These are phyloP conservation scores for Neopestalotiopsis sp. DNA, from an alignment of 2,329 filamentous ascomycete species.

Conservation along the genomic window DNA sequence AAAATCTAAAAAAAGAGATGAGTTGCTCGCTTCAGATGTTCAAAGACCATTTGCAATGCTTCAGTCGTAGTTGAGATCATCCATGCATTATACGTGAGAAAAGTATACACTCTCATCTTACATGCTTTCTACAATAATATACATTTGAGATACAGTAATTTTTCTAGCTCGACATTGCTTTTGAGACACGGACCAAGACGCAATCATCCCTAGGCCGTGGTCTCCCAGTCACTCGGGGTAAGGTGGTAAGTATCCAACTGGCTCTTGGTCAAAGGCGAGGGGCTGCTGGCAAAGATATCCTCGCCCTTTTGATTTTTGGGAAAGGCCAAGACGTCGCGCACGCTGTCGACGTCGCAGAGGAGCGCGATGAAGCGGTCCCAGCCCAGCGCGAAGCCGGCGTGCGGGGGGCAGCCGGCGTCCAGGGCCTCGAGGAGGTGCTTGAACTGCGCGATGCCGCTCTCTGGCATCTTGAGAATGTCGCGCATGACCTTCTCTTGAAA, in stretches of 20 bases:
- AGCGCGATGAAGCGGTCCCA: slow-evolving; percentile 87
- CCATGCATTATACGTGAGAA: background rate
- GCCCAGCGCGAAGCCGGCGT: slow-evolving; percentile 90
- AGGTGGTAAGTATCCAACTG: slow-evolving; percentile 55
- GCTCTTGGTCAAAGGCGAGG: slow-evolving; percentile 68
- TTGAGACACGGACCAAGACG: too few relatives aligned
- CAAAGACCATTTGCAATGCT: background rate
- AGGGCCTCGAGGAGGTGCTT: slow-evolving; percentile 83
- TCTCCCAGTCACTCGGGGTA: slow-evolving; percentile 2
- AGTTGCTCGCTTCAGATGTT: background rate
- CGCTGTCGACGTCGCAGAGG: slow-evolving; percentile 75
- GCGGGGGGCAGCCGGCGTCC: slow-evolving; percentile 86
- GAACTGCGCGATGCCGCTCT: slow-evolving; percentile 78
- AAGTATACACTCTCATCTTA: background rate
- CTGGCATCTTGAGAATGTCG: slow-evolving; percentile 79
- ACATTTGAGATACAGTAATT: background rate
- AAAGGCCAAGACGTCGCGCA: slow-evolving; percentile 95
- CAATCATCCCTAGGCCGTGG: background rate
- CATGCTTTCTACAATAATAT: background rate
- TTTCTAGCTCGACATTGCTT: too few relatives aligned
- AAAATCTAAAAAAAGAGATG: background rate
- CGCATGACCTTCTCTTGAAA: slow-evolving; percentile 87
- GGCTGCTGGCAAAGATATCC: slow-evolving; percentile 82
- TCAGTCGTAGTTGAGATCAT: background rate
- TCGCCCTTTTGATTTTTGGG: slow-evolving; percentile 92